A percentile compares a stretch with the other conserved stretches of the same genome.
These are phyloP conservation scores for Podospora pseudocomata DNA, from an alignment of 495 filamentous ascomycete genomes.

Conservation along the genomic window DNA sequence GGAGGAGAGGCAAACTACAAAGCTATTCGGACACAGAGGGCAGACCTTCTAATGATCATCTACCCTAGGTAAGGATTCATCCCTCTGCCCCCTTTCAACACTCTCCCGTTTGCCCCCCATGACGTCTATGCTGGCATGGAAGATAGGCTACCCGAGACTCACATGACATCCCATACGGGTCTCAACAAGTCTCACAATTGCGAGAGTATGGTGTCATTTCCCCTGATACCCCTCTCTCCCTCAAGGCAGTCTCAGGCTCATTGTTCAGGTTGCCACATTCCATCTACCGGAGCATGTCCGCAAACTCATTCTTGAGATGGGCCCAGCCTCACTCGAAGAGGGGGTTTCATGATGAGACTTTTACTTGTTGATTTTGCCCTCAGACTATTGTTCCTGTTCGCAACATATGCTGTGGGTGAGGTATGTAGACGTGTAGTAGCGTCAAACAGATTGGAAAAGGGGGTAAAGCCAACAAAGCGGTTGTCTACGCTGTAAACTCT, in stretches of 20 bases:
- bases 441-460: too few relatives aligned
- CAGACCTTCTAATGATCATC: too few relatives aligned
- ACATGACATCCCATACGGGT: not conserved
- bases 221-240: not conserved
- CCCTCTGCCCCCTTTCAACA: not conserved
- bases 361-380: not conserved
- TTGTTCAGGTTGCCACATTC: not conserved
- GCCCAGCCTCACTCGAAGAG: not conserved
- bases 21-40: too few relatives aligned
- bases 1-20: too few relatives aligned
- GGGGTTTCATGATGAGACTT: not conserved
- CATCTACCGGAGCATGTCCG: not conserved
- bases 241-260: not conserved
- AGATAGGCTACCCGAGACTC: not conserved
- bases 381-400: too few relatives aligned
- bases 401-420: not conserved
- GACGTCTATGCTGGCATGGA: not conserved
- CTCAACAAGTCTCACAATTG: not conserved
- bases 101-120: not conserved
- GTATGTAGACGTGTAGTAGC: not conserved
- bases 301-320: not conserved
- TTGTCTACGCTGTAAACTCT: too few relatives aligned
- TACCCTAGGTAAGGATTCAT: too few relatives aligned
- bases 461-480: not conserved
- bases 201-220: not conserved